Base-by-base conservation (phyloP, 177 flowering plant genomes). In the Vitis hybrid region DNA sequence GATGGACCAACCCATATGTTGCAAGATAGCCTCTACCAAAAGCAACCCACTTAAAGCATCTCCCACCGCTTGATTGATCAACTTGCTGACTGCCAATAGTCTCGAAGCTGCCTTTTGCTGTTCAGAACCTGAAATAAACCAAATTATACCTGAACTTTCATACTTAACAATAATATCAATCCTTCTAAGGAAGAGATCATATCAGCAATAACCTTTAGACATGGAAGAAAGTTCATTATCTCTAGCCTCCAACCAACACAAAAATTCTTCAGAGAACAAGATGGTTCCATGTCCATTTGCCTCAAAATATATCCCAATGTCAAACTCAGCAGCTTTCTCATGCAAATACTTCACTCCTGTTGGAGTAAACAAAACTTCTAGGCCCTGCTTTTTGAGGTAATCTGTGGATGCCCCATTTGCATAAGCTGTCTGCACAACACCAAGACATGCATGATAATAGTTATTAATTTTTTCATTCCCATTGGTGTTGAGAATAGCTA, bases 231-330 rank as follows among this genome's bases (percentile, higher is more conserved):
- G 82, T 69, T 88, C 90, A 62, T 69, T 73, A 14, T 73, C 75
- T 78, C 57, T 81, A 51, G 68, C 80, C 73, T 89, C 91, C 78
- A 95, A 75, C 97, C 89, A 85, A 52, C 51, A 57, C 33, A 89
- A 49, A 70, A 84, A 84, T 22, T 50, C 2, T 60, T 90, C 98
- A 9, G 99, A 91, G 71, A 95, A 93, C 74, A 91, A 77, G 73
- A 93, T 82, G 39, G 99, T 91, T 66, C 99, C 97, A 90, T 95
- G 99, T 53, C 99, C 99, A 85, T 91, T 95, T 67, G 99, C 99
- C 80, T 95, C 98, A 76, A 95, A 95, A 72, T 95, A 95, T 70
- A 93, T 87, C 19, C 99, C 99, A 71, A 93, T 83, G 77, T 95
- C 99, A 84, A 81, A 95, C 62, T 89, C 86, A n/a, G 84, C 82